Conservation (phyloP, 257 asterid species). For the Solanum habrochaites region DNA sequence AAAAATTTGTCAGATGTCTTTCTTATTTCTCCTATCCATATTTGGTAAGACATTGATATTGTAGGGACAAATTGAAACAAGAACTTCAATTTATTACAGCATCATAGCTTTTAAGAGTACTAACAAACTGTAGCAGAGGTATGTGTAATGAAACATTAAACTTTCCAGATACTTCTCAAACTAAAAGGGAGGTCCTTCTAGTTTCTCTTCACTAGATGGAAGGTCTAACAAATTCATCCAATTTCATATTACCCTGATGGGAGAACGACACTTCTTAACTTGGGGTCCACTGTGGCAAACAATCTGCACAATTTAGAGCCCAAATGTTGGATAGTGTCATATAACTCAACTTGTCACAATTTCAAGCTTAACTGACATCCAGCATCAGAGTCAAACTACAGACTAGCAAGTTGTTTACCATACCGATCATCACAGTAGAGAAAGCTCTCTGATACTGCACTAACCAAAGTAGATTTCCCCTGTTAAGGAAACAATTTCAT, state of each 20-base stretch:
- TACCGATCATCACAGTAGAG: slow-evolving; percentile 91
- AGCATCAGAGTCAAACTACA: not conserved
- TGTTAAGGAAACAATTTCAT: slow-evolving; percentile 16
- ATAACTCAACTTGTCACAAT: not conserved
- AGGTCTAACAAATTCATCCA: slow-evolving; percentile 3
- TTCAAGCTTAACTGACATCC: not conserved
- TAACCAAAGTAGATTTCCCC: slow-evolving; percentile 92
- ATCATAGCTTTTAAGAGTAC: not conserved
- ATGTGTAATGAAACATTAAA: not conserved
- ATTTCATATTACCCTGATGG: slow-evolving; percentile 69
- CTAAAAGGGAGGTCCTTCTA: not conserved
- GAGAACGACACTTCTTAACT: slow-evolving; percentile 67
- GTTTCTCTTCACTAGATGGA: not conserved
- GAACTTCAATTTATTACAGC: not conserved
- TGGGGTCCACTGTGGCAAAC: slow-evolving; percentile 96
- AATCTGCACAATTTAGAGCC: slow-evolving; percentile 43
- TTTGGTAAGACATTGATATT: not conserved
- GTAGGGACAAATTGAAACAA: not conserved
- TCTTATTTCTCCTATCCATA: not conserved
- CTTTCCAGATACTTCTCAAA: not conserved
- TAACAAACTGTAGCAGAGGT: not conserved
- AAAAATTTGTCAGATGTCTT: not conserved
- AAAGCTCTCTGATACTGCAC: slow-evolving; percentile 68
- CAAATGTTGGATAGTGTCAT: not conserved
- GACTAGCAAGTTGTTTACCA: not conserved